Percentiles rank a stretch among this genome's conserved stretches.
Conservation (phyloP, 164 flowering plant genomes). For the Aristolochia californica region DNA sequence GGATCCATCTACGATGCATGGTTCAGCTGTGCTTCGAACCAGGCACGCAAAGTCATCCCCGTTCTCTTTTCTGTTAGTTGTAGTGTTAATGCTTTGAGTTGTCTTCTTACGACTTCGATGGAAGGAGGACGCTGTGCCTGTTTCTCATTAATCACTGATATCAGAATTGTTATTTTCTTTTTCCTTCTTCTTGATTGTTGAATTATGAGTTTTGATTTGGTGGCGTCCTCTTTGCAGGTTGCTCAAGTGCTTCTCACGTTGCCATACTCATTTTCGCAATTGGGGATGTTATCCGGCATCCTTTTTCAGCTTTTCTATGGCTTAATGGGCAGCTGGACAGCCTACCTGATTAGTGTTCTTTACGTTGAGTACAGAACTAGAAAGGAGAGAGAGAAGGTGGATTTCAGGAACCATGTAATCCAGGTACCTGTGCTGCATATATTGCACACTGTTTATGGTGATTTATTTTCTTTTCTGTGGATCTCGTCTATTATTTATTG, state of each 20-base stretch:
- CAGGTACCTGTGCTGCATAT: no score
- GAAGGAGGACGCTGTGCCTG: no score
- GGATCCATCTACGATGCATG: conserved; percentile 78
- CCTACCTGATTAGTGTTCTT: conserved; percentile 59
- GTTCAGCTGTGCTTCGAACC: conserved; percentile 72
- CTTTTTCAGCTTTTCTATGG: conserved; percentile 62
- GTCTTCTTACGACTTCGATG: not conserved
- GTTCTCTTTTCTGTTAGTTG: no score
- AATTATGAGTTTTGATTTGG: not conserved
- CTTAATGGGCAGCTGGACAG: conserved; percentile 67
- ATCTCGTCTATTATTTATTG: no score
- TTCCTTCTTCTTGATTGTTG: not conserved
- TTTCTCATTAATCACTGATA: not conserved
- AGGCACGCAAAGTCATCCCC: conserved; percentile 21
- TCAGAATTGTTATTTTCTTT: not conserved
- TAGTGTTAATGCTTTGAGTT: not conserved
- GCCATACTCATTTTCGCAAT: conserved; percentile 68
- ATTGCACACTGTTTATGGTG: no score
- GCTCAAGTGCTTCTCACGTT: conserved; percentile 67
- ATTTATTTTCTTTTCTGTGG: no score
- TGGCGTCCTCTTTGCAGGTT: conserved; percentile 26
- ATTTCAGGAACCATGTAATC: conserved; percentile 72
- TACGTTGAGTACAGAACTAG: conserved; percentile 65
- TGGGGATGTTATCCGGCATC: conserved; percentile 67
- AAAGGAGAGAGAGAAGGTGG: conserved; percentile 60